Conservation (phyloP, 768 basidiomycete genomes). For the Amylocystis lapponica region DNA sequence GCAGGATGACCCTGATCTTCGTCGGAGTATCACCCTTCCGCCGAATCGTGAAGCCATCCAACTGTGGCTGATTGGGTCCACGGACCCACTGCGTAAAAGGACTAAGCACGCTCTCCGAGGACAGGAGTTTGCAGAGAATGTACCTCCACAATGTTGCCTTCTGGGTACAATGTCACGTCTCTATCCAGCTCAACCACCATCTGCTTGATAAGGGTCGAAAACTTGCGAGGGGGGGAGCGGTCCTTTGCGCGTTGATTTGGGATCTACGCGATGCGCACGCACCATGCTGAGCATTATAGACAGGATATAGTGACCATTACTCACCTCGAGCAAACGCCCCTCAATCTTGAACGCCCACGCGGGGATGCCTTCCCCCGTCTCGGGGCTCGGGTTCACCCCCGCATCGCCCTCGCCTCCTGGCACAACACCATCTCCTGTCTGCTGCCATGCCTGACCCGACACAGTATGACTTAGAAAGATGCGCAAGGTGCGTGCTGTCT, state of each 20-base stretch:
- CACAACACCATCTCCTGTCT: slow-evolving; percentile 29
- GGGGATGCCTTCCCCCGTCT: slow-evolving; percentile 85
- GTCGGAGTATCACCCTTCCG: slow-evolving; percentile 77
- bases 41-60: slow-evolving; percentile 85
- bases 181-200: slow-evolving; percentile 86
- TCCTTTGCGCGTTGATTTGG: slow-evolving; percentile 61
- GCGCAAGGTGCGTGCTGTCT: slow-evolving; percentile 81
- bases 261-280: slow-evolving; percentile 29
- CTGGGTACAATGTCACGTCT: slow-evolving; percentile 73
- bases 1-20: slow-evolving; percentile 75
- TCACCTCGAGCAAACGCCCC: slow-evolving; percentile 77
- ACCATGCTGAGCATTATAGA: slow-evolving; percentile 1
- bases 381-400: slow-evolving; percentile 47
- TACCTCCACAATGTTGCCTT: slow-evolving; percentile 89
- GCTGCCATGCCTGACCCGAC: slow-evolving; percentile 84
- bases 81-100: slow-evolving; percentile 51
- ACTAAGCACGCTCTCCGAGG: background rate
- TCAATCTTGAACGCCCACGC: slow-evolving; percentile 88
- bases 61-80: slow-evolving; percentile 46
- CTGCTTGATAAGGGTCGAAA: slow-evolving; percentile 79
- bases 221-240: slow-evolving; percentile 61
- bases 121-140: slow-evolving; percentile 10
- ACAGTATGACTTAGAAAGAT: slow-evolving; percentile 87
- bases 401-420: slow-evolving; percentile 25
- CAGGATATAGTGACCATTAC: slow-evolving; percentile 14